phyloP scores from a whole-genome alignment of 352 stramenopile genomes.

The Pythium dissotocum region DNA sequence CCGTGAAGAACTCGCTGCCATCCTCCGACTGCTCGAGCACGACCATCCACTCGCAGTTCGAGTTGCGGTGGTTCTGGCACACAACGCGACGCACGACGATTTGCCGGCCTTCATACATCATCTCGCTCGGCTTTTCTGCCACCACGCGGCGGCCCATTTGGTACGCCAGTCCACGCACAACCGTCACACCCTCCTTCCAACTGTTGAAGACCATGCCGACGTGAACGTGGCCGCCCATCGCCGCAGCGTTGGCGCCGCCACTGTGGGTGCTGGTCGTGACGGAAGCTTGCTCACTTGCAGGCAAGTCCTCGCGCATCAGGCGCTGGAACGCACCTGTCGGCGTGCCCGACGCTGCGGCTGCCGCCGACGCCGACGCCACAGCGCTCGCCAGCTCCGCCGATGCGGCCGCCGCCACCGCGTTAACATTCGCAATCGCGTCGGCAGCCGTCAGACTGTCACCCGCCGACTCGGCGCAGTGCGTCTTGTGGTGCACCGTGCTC shows the following conservation, averaged over 20 bases:
- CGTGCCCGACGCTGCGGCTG: constrained; percentile 2
- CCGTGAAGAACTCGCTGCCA: constrained; percentile 45
- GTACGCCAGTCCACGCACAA: constrained; percentile 51
- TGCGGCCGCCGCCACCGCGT: neutral
- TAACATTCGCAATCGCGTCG: neutral
- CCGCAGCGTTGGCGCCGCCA: constrained; percentile 6
- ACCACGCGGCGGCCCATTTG: constrained; percentile 60
- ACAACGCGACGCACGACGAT: constrained; percentile 54
- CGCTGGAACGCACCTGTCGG: constrained; percentile 32
- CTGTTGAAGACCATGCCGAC: constrained; percentile 45
- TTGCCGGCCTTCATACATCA: constrained; percentile 42
- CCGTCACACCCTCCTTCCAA: constrained; percentile 63
- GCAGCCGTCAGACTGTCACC: neutral
- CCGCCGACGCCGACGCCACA: neutral
- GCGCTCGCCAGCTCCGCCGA: constrained; percentile 14
- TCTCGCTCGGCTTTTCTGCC: constrained; percentile 48
- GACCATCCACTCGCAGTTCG: constrained; percentile 67
- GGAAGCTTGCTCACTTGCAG: constrained; percentile 1
- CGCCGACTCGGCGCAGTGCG: constrained; percentile 41
- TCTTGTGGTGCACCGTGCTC: constrained; percentile 65
- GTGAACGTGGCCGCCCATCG: constrained; percentile 39
- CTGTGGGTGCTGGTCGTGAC: neutral
- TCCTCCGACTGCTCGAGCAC: constrained; percentile 50
- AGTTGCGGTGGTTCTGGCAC: constrained; percentile 79
- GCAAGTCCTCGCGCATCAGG: constrained; percentile 27